Evolutionary conservation across 2,329 filamentous ascomycete species (phyloP), one percentile per base, ranked within the genome.

Genomic region (Aureobasidium sp.): DNA sequence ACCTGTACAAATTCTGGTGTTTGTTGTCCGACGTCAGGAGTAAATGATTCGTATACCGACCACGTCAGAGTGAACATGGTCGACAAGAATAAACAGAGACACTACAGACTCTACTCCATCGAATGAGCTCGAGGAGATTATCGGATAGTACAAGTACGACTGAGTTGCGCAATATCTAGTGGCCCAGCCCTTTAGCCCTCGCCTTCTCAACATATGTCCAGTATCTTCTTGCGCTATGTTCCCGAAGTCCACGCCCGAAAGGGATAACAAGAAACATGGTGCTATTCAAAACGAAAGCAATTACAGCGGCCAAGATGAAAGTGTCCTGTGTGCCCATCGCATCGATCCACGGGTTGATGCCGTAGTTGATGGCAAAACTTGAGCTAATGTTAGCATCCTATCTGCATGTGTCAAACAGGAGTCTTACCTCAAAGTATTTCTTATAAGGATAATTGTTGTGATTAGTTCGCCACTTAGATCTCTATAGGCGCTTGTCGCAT

Each of bases 391-490:
- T 19, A 58, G 54, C 42, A 2, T 31, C 22, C 8, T 29, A 14
- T 27, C 31, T 12, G 29, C n/a, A 31, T 12, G 27, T 48, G 31
- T 47, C n/a, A 24, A 33, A 35, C n/a, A 35, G 5, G 31, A 19
- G 8, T 29, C 54, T 8, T 58, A 48, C 54, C 54, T 58, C 74
- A 79, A 78, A 1, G 77, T 78, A 63, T 80, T 79, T 3, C 78
- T 73, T 15, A 80, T 74, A 24, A 79, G 61, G 56, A 80, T 80
- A 17, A 79, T 72, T 19, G 72, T 76, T 3, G 70, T 72, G 68
- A 79, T 77, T 56, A 78, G 76, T 66, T 78, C 76, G 0, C 76
- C 77, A 1, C 74, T 74, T 33, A 79, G 74, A 2, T 76, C 75
- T 22, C 58, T 49, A 17, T 61, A 61, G 14, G 58, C 49, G 15